Percentiles rank a stretch among this genome's conserved stretches.
These are phyloP conservation scores for Grigorovia humatica DNA, from an alignment of 805 yeast genomes.

Conservation along the genomic window DNA sequence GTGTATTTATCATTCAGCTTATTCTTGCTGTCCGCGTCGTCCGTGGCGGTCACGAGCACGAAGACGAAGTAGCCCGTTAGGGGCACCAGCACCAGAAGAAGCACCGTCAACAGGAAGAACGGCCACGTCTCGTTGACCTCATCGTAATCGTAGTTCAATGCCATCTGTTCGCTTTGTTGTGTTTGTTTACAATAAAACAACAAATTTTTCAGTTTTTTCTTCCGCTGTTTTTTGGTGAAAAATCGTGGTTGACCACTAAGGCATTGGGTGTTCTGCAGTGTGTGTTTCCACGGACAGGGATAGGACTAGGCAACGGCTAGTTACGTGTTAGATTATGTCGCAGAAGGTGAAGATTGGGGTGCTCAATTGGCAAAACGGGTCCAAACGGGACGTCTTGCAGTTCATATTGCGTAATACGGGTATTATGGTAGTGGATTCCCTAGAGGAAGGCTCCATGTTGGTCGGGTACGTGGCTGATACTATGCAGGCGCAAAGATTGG, in stretches of 20 bases:
- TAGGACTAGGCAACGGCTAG: too few species aligned
- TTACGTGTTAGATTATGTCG: not conserved
- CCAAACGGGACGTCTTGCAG: slow-evolving; percentile 52
- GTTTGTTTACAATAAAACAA: not conserved
- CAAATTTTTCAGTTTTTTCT: not conserved
- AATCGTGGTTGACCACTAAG: not conserved
- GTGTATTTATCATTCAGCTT: slow-evolving; percentile 15
- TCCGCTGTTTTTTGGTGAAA: not conserved
- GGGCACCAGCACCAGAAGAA: slow-evolving; percentile 61
- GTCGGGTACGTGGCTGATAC: slow-evolving; percentile 47
- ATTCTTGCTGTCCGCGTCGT: not conserved
- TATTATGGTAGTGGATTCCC: slow-evolving; percentile 42
- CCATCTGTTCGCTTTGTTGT: slow-evolving; percentile 14
- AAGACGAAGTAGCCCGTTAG: slow-evolving; percentile 32
- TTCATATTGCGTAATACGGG: slow-evolving; percentile 62
- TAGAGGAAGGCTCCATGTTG: slow-evolving; percentile 46
- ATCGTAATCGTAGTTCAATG: slow-evolving; percentile 48
- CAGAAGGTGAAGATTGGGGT: slow-evolving; percentile 47
- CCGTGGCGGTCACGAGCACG: slow-evolving; percentile 17
- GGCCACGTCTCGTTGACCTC: slow-evolving; percentile 93
- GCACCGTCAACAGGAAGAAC: slow-evolving; percentile 65
- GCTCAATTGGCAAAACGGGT: slow-evolving; percentile 74
- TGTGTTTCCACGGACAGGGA: too few species aligned
- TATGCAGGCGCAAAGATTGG: slow-evolving; percentile 48
- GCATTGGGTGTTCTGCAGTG: not conserved